Base-by-base conservation (phyloP, 805 yeast genomes). In the Yarrowia bubula region DNA sequence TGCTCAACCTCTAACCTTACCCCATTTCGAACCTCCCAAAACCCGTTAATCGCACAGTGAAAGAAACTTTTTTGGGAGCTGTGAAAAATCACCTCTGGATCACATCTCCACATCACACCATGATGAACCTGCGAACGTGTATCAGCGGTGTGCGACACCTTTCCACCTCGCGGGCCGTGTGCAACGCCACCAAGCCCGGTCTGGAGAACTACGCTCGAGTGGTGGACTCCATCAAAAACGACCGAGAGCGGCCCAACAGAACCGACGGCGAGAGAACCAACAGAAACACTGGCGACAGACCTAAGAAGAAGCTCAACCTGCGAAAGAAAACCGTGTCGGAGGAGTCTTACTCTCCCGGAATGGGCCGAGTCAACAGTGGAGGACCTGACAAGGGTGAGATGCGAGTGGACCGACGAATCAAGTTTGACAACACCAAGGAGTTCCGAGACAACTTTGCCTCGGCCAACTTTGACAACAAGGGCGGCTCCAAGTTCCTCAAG, bases 171-270 rank as follows among this genome's bases (percentile, higher is more conserved):
- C 61, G 61, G 47, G 61, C 31, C 28, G 46, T 41, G 17, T 41
- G 41, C 38, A 55, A 55, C 61, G 61, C 35, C 38, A 11, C 64
- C 64, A 58, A 58, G 51, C 28, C 47, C 31, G 64, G 64, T 22
- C 51, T 58, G 51, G 64, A 58, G 33, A 58, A 58, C 64, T 58
- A 58, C 35, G 51, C 64, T 22, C 64, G 64, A 17, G 64, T 58
- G 41, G 64, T 58, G 10, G 64, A 58, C 51, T 58, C 64, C 41
- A 43, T 58, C 51, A 43, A 43, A 18, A 53, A 53, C 37, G 46
- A 53, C 60, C 37, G 22, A 4, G 18, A 57, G 42, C 32, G 15
- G n/a, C 14, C 48, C 53, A 47, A 47, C 28, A 22, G 28, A 22
- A 22, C 28, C 28, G 28, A 22, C 28, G 5, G 5, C 28, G 28